Evolutionary conservation across 805 yeast genomes (phyloP).

Genomic region (Lachancea fermentati): DNA sequence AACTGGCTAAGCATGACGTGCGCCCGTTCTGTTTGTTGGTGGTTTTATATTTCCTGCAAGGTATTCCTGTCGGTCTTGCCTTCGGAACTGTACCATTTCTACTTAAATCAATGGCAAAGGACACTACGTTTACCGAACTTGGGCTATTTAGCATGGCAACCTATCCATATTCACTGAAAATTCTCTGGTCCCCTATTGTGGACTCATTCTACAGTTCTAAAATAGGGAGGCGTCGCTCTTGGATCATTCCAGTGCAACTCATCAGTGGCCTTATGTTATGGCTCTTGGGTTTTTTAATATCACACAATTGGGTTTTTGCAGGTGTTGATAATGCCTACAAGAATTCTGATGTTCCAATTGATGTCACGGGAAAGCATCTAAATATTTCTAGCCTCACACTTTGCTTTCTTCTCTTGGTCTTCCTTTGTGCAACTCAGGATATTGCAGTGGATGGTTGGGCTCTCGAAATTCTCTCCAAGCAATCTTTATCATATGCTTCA

Average conservation of each 20-base stretch:
- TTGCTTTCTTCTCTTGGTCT: conserved; percentile 70
- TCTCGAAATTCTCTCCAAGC: conserved; percentile 71
- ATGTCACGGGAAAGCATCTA: background rate
- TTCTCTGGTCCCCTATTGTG: conserved; percentile 93
- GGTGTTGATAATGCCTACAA: conserved; percentile 27
- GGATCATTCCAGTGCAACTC: conserved; percentile 92
- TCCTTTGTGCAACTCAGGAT: conserved; percentile 95
- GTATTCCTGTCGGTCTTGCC: conserved; percentile 94
- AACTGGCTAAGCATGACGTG: conserved; percentile 46
- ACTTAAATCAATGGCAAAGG: conserved; percentile 54
- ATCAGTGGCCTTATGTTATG: conserved; percentile 68
- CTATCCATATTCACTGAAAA: conserved; percentile 88
- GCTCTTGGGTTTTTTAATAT: conserved; percentile 45
- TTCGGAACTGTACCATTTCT: conserved; percentile 92
- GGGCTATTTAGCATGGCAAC: conserved; percentile 90
- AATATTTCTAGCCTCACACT: conserved; percentile 45
- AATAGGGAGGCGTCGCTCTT: conserved; percentile 79
- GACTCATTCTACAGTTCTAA: conserved; percentile 69
- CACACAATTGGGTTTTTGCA: conserved; percentile 46
- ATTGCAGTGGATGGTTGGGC: conserved; percentile 99
- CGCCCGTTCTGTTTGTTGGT: conserved; percentile 72
- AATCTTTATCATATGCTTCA: conserved; percentile 82
- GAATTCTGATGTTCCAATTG: conserved; percentile 8
- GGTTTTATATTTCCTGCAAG: conserved; percentile 77
- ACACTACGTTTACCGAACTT: conserved; percentile 78